Evolutionary conservation across 352 stramenopile species (phyloP).

Genomic region (Pythium folliculosum): DNA sequence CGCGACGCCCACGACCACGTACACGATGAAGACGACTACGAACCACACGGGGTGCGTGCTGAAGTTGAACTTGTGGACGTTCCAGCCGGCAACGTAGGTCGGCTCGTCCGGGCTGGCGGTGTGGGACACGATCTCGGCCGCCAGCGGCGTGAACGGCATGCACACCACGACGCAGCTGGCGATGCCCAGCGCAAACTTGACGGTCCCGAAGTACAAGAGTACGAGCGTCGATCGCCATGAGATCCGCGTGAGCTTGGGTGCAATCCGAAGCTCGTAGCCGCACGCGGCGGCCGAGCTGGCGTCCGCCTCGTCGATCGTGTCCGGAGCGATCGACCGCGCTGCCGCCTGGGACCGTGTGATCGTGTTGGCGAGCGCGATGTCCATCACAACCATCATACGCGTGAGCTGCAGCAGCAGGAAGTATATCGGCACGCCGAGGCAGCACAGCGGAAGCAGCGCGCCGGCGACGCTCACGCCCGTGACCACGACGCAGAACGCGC

Average conservation of each 20-base stretch:
- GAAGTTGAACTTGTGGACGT: constrained; percentile 2
- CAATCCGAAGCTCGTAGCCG: constrained; percentile 1
- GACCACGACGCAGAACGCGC: background rate
- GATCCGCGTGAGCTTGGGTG: constrained; percentile 1
- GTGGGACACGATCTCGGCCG: background rate
- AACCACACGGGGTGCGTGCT: constrained; percentile 6
- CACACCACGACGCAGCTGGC: background rate
- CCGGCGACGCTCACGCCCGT: background rate
- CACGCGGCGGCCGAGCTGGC: background rate
- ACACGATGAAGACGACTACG: background rate
- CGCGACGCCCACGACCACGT: background rate
- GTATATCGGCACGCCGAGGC: constrained; percentile 9
- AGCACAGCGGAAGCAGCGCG: constrained; percentile 8
- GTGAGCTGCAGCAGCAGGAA: background rate
- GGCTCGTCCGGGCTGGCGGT: too few species aligned
- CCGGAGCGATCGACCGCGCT: background rate
- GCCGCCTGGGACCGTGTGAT: background rate
- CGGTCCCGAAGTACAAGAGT: constrained; percentile 7
- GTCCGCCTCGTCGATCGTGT: background rate
- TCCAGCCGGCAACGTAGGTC: background rate
- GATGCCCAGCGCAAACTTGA: constrained; percentile 4
- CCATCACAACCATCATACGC: background rate
- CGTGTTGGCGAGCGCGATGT: constrained; percentile 11
- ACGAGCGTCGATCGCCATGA: background rate
- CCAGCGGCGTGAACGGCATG: constrained; percentile 1